phyloP scores from a whole-genome alignment of 169 alveolate species.

The Amoebophrya sp. region DNA sequence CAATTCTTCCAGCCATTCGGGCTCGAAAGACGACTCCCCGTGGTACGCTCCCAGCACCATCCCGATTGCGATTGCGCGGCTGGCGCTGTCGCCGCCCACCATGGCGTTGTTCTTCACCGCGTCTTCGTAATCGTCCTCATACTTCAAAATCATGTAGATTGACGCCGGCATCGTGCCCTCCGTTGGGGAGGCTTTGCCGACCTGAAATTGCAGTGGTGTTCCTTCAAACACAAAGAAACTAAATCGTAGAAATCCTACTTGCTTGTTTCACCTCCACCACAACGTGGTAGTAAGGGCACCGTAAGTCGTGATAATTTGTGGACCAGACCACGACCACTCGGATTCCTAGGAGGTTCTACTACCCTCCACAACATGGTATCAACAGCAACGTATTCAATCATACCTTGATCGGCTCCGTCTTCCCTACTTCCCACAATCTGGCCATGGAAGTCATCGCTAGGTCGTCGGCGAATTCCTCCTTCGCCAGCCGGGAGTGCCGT shows the following conservation, averaged over 20 bases:
- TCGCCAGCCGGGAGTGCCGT: not conserved
- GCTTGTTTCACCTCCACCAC: too few relatives aligned
- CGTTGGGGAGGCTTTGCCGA: slow-evolving; percentile 46
- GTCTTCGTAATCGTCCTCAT: slow-evolving; percentile 27
- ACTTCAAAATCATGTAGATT: slow-evolving; percentile 42
- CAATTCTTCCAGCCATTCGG: too few relatives aligned
- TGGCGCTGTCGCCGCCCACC: slow-evolving; percentile 49
- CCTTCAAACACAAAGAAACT: not conserved
- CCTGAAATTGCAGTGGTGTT: not conserved
- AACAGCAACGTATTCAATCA: too few relatives aligned
- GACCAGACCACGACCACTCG: too few relatives aligned
- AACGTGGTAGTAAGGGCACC: too few relatives aligned
- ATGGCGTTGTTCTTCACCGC: slow-evolving; percentile 24
- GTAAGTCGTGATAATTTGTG: too few relatives aligned
- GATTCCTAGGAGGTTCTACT: too few relatives aligned
- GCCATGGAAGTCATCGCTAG: slow-evolving; percentile 48
- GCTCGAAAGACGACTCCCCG: too few relatives aligned
- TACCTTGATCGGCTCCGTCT: slow-evolving; percentile 47
- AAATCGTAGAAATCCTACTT: not conserved
- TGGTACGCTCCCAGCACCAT: slow-evolving; percentile 36
- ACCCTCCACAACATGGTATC: too few relatives aligned
- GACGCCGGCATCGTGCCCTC: slow-evolving; percentile 42
- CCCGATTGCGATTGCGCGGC: slow-evolving; percentile 39
- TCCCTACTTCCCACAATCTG: slow-evolving; percentile 46
- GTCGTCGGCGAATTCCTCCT: slow-evolving; percentile 41